These are phyloP conservation scores for Amanita molliuscula DNA, from an alignment of 768 basidiomycete genomes.

Conservation along the genomic window DNA sequence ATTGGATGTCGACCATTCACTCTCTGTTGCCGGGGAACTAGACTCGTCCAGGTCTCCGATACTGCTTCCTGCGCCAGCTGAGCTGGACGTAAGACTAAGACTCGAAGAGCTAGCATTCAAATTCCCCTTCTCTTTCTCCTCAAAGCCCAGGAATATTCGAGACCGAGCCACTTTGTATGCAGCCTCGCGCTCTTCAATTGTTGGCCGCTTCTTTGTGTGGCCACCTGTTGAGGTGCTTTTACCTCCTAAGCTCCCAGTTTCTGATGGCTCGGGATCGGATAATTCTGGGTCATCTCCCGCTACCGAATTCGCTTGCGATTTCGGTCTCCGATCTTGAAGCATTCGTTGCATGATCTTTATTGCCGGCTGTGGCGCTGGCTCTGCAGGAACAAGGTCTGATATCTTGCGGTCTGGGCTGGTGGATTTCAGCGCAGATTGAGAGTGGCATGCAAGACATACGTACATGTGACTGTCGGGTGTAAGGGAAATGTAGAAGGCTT, in stretches of 20 bases:
- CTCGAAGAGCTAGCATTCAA: slow-evolving; percentile 72
- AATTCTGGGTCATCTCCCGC: slow-evolving; percentile 67
- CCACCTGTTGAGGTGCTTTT: slow-evolving; percentile 54
- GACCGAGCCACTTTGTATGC: slow-evolving; percentile 85
- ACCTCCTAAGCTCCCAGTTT: slow-evolving; percentile 66
- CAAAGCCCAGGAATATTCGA: slow-evolving; percentile 78
- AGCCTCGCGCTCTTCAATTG: slow-evolving; percentile 79
- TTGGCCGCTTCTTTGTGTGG: slow-evolving; percentile 60
- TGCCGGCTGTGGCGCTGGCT: slow-evolving; percentile 58
- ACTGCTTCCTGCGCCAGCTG: slow-evolving; percentile 46
- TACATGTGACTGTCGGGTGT: slow-evolving; percentile 70
- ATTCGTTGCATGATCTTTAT: slow-evolving; percentile 84
- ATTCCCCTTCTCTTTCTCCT: slow-evolving; percentile 64
- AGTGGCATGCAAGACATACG: slow-evolving; percentile 19
- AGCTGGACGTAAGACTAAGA: slow-evolving; percentile 59
- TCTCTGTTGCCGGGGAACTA: slow-evolving; percentile 70
- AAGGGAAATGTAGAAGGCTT: slow-evolving; percentile 46
- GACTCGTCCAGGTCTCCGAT: slow-evolving; percentile 59
- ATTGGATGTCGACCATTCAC: slow-evolving; percentile 59
- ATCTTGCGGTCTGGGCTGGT: slow-evolving; percentile 60
- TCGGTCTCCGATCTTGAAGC: slow-evolving; percentile 39
- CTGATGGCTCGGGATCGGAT: slow-evolving; percentile 74
- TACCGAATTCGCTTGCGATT: slow-evolving; percentile 55
- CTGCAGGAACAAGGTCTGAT: slow-evolving; percentile 69
- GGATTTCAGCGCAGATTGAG: slow-evolving; percentile 11